Base-by-base conservation (phyloP, 2,329 filamentous ascomycete species). In the Lanzia echinophila region DNA sequence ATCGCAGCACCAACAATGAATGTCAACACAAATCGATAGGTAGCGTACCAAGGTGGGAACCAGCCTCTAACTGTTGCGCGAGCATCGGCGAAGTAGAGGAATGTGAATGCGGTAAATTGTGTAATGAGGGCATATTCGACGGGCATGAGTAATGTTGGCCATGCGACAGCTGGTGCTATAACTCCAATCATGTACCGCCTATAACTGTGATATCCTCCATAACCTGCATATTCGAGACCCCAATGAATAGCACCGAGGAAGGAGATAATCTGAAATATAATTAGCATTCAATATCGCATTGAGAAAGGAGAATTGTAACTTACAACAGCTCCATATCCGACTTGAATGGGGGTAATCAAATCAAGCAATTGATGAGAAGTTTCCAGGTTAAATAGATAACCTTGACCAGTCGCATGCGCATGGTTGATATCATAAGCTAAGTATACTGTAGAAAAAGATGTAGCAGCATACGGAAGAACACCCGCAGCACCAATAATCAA, bases 211-310 rank as follows among this genome's bases (percentile, higher is more conserved):
- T 79, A 64, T 66, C 81, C 71, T 70, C 84, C 73, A 69, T 77
- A 84, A 74, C 79, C 79, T 48, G 87, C 87, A 69, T 86, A 95
- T 71, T 96, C 90, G 17, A 96, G 77, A 53, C 91, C 91, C 92
- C 81, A 96, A 71, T 96, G 92, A 65, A 96, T 84, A 33, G 91
- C 91, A 43, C 92, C 92, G 1, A 96, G 81, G 77, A 96, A 96
- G 28, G 90, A 95, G 63, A 96, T 87, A 64, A 96, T 94, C 83
- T 87, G 44, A 17, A 1, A 39, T 34, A 24, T 39, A 6, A 45
- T 61, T 13, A 60, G 55, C 36, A 50, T 42, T 15, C 19, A 33
- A 45, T 50, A 15, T 11, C n/a, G 22, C 5, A 36, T 20, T 39
- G 17, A 6, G 28, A 2, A 17, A 24, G 38, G 32, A 12, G n/a